phyloP scores from a whole-genome alignment of 2,329 filamentous ascomycete genomes.

The Neodidymelliopsis sp. region DNA sequence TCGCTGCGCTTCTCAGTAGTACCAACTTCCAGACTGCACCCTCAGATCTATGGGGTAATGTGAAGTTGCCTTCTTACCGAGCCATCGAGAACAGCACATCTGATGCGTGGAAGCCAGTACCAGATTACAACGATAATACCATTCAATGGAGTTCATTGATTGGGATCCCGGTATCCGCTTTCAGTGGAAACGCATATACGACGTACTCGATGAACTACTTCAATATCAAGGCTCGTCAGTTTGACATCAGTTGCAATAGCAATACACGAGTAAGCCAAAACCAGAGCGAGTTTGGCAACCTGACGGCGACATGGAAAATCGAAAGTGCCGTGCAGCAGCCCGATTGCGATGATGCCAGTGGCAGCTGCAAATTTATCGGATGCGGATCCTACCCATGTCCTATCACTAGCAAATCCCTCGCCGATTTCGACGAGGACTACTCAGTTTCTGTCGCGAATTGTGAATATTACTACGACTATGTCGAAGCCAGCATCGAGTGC shows the following conservation, averaged over 20 bases:
- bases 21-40: slow-evolving; percentile 29
- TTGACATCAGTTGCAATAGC: slow-evolving; percentile 34
- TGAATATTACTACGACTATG: slow-evolving; percentile 22
- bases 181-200: slow-evolving; percentile 1
- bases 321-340: not conserved
- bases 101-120: slow-evolving; percentile 28
- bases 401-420: slow-evolving; percentile 27
- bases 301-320: slow-evolving; percentile 14
- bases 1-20: slow-evolving; percentile 36
- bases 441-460: slow-evolving; percentile 28
- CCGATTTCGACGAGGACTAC: not conserved
- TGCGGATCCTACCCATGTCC: slow-evolving; percentile 32
- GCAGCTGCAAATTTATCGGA: not conserved
- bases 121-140: slow-evolving; percentile 19
- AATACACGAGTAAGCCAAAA: slow-evolving; percentile 16
- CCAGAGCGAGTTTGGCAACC: slow-evolving; percentile 12
- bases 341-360: not conserved
- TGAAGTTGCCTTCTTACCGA: slow-evolving; percentile 37
- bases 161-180: slow-evolving; percentile 29
- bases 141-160: slow-evolving; percentile 37
- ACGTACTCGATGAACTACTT: slow-evolving; percentile 22
- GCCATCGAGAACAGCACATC: slow-evolving; percentile 27
- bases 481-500: slow-evolving; percentile 33
- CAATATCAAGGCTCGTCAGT: slow-evolving; percentile 36
- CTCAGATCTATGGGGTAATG: slow-evolving; percentile 40